Evolutionary conservation across 1,139 yeast genomes (phyloP), one percentile per base, ranked within the genome.

Genomic region (Yamadazyma blattariae): DNA sequence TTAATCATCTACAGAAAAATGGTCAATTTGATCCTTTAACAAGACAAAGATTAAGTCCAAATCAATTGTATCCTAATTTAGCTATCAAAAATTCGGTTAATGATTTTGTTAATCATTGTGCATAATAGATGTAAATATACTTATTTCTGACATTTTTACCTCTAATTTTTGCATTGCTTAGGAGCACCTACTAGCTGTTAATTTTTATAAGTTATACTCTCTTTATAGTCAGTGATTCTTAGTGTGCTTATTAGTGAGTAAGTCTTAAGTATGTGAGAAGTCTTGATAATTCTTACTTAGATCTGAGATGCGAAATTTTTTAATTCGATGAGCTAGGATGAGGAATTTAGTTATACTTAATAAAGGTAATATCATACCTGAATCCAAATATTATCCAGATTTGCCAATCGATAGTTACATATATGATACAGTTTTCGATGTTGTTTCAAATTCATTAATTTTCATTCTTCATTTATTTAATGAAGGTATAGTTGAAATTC

Each of bases 381-480:
- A 61, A 26, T 65, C 80, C 2, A 54, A 64, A 35, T 74, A 78
- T 7, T 72, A 65, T 38, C 94, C 92, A 1, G 92, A 82, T 46
- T 63, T 79, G 42, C 68, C 67, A n/a, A 64, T 80, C 7, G 57
- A 67, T 3, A 74, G 71, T 31, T 70, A 90, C 4, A 72, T 68
- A n/a, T 85, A 86, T 50, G 95, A 88, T 53, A 70, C 92, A 3
- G 74, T 71, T n/a, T 86, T 87, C 49, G 96, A 88, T 54, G 72
- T 86, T 0, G 77, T 84, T 19, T 72, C 83, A 10, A 94, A 87
- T 54, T 74, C 87, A 39, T 68, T 88, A 36, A 77, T 94, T 1
- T 74, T 82, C 47, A 82, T 77, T 2, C 64, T 85, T 39, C 77
- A 82, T 3, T 79, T 86, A 16, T 65, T 61, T 14, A 88, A 80